Evolutionary conservation across 495 filamentous ascomycete genomes (phyloP), one percentile per base, ranked within the genome.

Genomic region (Aspergillus cristatus): DNA sequence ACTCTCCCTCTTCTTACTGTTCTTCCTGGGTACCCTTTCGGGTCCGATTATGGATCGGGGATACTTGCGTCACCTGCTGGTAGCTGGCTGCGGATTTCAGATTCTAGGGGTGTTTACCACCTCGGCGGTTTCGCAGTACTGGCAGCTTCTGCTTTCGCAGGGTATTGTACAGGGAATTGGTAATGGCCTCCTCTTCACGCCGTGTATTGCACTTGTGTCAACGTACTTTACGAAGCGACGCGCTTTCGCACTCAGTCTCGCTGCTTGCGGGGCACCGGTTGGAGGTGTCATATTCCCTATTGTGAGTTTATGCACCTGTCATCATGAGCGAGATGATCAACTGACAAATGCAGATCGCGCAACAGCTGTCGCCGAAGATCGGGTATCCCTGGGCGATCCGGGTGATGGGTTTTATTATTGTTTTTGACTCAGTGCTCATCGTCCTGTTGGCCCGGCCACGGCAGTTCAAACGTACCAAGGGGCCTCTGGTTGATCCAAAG

Each of bases 311-410:
- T n/a, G n/a, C n/a, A n/a, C n/a, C n/a, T n/a, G n/a, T n/a, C n/a
- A n/a, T n/a, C n/a, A n/a, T n/a, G n/a, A n/a, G n/a, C n/a, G n/a
- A n/a, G n/a, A n/a, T n/a, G n/a, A n/a, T n/a, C n/a, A n/a, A n/a
- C n/a, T n/a, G n/a, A n/a, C n/a, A n/a, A n/a, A n/a, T n/a, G n/a
- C n/a, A n/a, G 34, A 70, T 91, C 37, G 75, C 78, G 10, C 63
- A 75, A 22, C 62, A 72, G 38, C 59, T 89, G 11, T 46, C 83
- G 7, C 71, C 77, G 1, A 46, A 42, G 3, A 61, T 81, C 14
- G 84, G 84, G 15, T 89, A 86, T 54, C 53, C 64, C 1, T 85
- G 82, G 82, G 80, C 83, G 0, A 67, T 87, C 16, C 66, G 84
- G 22, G 59, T 71, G 1, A 62, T 87, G 37, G 84, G 72, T 0